Evolutionary conservation across 1,284 basidiomycete genomes (phyloP).

Genomic region (Coniophora puteana): DNA sequence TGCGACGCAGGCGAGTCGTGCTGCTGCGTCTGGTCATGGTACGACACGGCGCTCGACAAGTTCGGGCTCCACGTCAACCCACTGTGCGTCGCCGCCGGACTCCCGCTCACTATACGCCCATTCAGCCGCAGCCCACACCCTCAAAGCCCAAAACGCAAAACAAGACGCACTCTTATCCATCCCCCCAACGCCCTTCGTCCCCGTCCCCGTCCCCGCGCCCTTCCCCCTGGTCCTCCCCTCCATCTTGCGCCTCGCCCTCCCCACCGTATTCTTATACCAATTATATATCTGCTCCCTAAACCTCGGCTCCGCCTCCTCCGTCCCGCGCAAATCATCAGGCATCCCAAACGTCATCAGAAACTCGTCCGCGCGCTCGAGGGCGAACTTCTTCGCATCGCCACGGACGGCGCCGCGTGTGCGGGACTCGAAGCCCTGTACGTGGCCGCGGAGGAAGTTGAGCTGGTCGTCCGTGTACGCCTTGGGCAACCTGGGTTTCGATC

Average conservation of each 20-base stretch:
- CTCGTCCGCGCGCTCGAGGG: constrained; percentile 52
- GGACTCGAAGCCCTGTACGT: constrained; percentile 46
- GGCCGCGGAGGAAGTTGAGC: constrained; percentile 50
- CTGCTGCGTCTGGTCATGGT: constrained; percentile 23
- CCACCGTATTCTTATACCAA: constrained; percentile 65
- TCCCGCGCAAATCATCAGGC: constrained; percentile 44
- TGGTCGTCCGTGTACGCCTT: constrained; percentile 57
- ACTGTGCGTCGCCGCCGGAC: constrained; percentile 7
- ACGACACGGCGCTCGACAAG: constrained; percentile 29
- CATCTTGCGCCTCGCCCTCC: constrained; percentile 48
- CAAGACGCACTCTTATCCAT: neutral
- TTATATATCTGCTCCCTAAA: constrained; percentile 68
- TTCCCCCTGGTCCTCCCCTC: constrained; percentile 48
- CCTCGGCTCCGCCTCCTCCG: constrained; percentile 49
- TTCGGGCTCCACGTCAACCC: constrained; percentile 28
- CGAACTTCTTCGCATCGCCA: constrained; percentile 62
- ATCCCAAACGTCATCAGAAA: constrained; percentile 54
- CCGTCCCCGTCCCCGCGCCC: no score
- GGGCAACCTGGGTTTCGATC: constrained; percentile 50
- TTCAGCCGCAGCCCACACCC: no score
- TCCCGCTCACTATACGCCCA: neutral
- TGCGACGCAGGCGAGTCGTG: constrained; percentile 10
- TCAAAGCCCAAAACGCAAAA: neutral
- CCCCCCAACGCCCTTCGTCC: no score
- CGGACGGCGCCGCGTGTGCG: constrained; percentile 48